phyloP scores from a whole-genome alignment of 306 rosid genomes.

The Luffa acutangula region DNA sequence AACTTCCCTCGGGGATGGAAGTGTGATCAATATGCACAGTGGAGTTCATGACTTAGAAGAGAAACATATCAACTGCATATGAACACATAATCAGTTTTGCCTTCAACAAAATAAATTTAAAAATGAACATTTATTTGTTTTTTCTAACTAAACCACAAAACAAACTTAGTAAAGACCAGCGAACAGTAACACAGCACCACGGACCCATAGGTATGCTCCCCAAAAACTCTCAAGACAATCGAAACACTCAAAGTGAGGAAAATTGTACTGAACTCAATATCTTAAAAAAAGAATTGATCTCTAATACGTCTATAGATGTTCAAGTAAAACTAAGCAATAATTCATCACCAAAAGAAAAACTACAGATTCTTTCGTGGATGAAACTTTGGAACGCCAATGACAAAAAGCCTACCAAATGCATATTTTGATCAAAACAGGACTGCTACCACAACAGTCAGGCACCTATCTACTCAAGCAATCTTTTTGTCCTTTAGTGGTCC shows the following conservation, averaged over 20 bases:
- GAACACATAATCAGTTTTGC: background rate
- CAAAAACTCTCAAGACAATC: background rate
- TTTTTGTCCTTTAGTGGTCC: conserved; percentile 62
- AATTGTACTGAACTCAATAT: background rate
- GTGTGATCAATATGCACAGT: conserved; percentile 59
- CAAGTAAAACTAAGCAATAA: too few relatives aligned
- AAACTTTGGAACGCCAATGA: conserved; percentile 8
- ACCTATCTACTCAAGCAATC: conserved; percentile 11
- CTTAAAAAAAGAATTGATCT: too few relatives aligned
- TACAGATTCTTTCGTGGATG: background rate
- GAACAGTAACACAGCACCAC: background rate
- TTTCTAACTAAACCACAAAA: background rate
- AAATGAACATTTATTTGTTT: background rate
- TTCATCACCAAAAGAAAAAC: too few relatives aligned
- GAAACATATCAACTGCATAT: background rate
- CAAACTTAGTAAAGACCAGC: background rate
- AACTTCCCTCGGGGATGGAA: conserved; percentile 83
- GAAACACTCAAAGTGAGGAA: background rate
- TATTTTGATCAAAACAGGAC: background rate
- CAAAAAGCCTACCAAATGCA: conserved; percentile 8
- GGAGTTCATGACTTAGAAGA: conserved; percentile 32
- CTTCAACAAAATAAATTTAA: background rate
- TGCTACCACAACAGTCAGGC: background rate
- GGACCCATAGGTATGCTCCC: background rate
- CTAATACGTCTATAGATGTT: too few relatives aligned